Evolutionary conservation across 495 filamentous ascomycete species (phyloP), one percentile per base, ranked within the genome.

Genomic region (Staphylotrichum longicolle): DNA sequence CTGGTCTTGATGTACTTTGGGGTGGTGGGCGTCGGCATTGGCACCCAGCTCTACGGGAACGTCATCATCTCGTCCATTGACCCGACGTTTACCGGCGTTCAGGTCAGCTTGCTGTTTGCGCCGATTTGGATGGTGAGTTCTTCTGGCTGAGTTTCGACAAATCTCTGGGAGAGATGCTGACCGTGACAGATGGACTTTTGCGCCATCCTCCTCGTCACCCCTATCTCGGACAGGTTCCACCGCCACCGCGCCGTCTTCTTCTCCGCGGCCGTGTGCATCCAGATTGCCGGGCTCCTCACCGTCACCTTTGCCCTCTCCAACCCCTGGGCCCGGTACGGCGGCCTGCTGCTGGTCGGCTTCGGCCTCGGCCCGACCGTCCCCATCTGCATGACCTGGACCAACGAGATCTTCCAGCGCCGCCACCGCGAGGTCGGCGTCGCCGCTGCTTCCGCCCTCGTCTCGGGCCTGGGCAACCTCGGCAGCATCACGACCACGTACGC

Each of bases 361-460:
- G 92, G 91, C 4, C 85, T 96, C 6, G 91, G 91, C 6, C 92
- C 91, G 11, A 96, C 91, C 3, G 91, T 96, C 3, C 91, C 91
- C 45, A 91, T 91, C 70, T 91, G 86, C 69, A 96, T 96, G 91
- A 87, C 91, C 58, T 96, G 91, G 91, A 91, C 91, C 7, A 88
- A 84, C 61, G 90, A 95, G 72, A 88, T 95, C 61, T 96, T 96
- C 79, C 91, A 96, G 72, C 84, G 80, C 20, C 87, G 91, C 4
- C 91, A 96, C 67, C 89, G 92, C 37, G 91, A 96, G 74, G 90
- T 96, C 40, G 91, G 91, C 56, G 92, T 96, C 4, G 91, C 91
- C n/a, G 88, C 91, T 45, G 91, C 91, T 1, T 86, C 88, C 2
- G 92, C 91, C 3, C 77, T 95, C 4, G 91, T 96, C 11, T 93